Percentiles rank a stretch among this genome's conserved stretches.
phyloP scores from a whole-genome alignment of 805 yeast genomes.

The Kodamaea sagamina region DNA sequence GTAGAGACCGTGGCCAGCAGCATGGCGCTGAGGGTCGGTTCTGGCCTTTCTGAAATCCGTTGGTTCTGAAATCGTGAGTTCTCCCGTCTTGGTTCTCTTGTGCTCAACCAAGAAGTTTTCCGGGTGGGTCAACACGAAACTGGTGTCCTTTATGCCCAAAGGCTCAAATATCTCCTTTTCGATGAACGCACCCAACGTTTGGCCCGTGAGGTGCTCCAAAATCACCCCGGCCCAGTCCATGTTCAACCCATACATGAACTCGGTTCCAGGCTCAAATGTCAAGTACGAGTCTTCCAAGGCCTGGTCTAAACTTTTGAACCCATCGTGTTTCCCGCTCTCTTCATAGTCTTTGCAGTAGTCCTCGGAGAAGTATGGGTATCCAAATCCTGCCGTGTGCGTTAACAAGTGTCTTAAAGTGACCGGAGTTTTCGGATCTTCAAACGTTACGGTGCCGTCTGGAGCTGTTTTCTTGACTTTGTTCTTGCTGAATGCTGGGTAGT shows the following conservation, averaged over 20 bases:
- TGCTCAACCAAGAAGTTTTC: neutral
- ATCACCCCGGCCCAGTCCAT: constrained; percentile 42
- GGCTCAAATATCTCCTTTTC: constrained; percentile 34
- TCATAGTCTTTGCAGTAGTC: neutral
- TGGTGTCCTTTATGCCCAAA: constrained; percentile 17
- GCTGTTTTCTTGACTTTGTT: constrained; percentile 22
- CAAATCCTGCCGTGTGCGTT: constrained; percentile 30
- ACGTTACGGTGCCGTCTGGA: constrained; percentile 24
- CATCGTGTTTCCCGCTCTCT: constrained; percentile 3
- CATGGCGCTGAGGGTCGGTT: constrained; percentile 8
- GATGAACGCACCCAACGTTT: constrained; percentile 35
- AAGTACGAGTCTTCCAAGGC: constrained; percentile 6
- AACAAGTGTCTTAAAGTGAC: constrained; percentile 33
- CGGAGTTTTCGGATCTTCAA: constrained; percentile 28
- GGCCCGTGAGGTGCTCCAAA: constrained; percentile 35
- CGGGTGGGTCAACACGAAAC: neutral
- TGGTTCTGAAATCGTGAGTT: neutral
- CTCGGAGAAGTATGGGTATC: constrained; percentile 21
- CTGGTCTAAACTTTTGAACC: neutral
- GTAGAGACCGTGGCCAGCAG: constrained; percentile 46
- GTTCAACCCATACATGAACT: constrained; percentile 39
- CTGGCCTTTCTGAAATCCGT: neutral
- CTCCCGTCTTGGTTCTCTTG: neutral
- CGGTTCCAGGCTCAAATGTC: constrained; percentile 38
- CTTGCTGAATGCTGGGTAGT: constrained; percentile 32